These are phyloP conservation scores for Helichrysum umbraculigerum DNA, from an alignment of 129 eudicot genomes.

Conservation along the genomic window DNA sequence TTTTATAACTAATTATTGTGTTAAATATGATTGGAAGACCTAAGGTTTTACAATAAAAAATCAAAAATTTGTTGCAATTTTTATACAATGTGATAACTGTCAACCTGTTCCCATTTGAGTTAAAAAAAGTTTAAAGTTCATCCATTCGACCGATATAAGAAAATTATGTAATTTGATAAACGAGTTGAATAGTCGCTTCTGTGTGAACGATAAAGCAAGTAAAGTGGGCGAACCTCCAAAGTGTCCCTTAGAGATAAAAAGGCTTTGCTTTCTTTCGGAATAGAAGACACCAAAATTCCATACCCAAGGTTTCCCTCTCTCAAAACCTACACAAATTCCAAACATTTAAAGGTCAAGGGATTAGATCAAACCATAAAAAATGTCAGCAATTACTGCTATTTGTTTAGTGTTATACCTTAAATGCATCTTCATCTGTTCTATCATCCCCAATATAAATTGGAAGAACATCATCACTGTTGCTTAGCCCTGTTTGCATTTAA, in stretches of 20 bases:
- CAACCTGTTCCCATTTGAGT: neutral
- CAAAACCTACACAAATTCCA: constrained; percentile 43
- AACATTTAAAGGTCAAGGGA: neutral
- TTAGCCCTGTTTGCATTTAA: constrained; percentile 47
- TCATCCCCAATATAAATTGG: constrained; percentile 94
- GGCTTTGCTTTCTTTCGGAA: constrained; percentile 78
- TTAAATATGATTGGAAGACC: neutral
- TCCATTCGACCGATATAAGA: neutral
- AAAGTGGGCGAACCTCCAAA: constrained; percentile 25
- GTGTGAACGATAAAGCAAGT: neutral
- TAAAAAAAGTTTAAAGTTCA: neutral
- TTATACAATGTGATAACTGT: neutral
- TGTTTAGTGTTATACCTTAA: constrained; percentile 51
- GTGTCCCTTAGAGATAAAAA: constrained; percentile 63
- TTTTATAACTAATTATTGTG: neutral
- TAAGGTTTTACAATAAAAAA: neutral
- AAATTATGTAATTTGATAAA: neutral
- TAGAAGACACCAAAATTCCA: constrained; percentile 65
- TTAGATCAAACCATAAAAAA: neutral
- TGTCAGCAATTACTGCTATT: neutral
- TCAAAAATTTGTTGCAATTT: neutral
- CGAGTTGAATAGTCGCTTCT: neutral
- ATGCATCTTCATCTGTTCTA: constrained; percentile 93
- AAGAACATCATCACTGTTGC: constrained; percentile 60
- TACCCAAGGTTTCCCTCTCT: constrained; percentile 57